Evolutionary conservation across 306 rosid genomes (phyloP).

Genomic region (Prosopis cineraria): DNA sequence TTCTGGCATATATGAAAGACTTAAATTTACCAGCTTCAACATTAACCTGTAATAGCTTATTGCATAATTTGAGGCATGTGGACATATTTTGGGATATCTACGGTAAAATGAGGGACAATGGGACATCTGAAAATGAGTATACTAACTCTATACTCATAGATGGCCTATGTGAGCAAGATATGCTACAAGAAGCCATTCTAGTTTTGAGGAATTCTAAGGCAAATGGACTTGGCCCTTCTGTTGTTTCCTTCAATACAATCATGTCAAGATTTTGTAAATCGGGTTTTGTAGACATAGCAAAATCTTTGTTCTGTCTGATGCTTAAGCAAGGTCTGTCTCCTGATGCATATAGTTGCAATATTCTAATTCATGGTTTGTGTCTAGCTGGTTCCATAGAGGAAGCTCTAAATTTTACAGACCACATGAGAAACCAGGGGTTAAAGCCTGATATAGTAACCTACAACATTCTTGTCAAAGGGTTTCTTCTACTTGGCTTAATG

Average conservation of each 20-base stretch:
- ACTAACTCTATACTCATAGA: conserved; percentile 9
- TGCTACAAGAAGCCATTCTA: not conserved
- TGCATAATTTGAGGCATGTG: not conserved
- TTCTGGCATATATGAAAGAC: conserved; percentile 15
- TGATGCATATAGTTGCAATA: conserved; percentile 20
- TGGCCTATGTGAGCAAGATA: conserved; percentile 5
- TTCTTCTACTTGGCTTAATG: conserved; percentile 17
- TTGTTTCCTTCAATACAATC: conserved; percentile 16
- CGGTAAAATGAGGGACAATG: conserved; percentile 2
- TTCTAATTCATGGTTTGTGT: conserved; percentile 20
- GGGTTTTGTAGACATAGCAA: conserved; percentile 11
- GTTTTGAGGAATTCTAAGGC: not conserved
- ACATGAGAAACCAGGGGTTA: not conserved
- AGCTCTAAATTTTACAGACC: conserved; percentile 3
- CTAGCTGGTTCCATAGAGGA: conserved; percentile 22
- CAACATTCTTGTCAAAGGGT: conserved; percentile 10
- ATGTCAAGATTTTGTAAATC: conserved; percentile 15
- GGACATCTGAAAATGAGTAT: conserved; percentile 4
- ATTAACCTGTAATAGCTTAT: conserved; percentile 11
- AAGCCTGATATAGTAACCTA: conserved; percentile 19
- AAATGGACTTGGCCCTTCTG: conserved; percentile 1
- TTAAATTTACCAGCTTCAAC: conserved; percentile 1
- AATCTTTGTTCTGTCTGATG: conserved; percentile 14
- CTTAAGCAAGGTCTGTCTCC: conserved; percentile 23
- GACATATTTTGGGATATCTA: conserved; percentile 13